Evolutionary conservation across 1,284 basidiomycete species (phyloP).

Genomic region (Leucoagaricus sp.): DNA sequence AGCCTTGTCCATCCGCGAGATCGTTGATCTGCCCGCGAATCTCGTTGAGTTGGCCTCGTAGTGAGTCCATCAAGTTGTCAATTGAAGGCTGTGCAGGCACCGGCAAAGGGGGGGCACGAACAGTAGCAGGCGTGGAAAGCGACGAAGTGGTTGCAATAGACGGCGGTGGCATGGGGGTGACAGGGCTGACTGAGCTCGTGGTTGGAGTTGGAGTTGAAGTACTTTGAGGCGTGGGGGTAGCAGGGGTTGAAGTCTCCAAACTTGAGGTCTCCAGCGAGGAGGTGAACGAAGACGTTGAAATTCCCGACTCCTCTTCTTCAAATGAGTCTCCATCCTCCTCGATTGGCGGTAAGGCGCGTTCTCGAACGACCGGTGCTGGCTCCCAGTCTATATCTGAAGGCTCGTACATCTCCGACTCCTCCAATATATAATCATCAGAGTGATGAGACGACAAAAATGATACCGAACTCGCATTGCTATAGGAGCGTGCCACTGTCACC

Average conservation of each 20-base stretch:
- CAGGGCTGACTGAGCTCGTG: neutral
- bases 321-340: neutral
- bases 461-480: constrained; percentile 53
- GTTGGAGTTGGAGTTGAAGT: neutral
- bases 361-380: no score
- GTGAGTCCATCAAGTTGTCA: constrained; percentile 34
- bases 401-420: constrained; percentile 14
- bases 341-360: no score
- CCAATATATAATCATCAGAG: constrained; percentile 60
- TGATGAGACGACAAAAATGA: constrained; percentile 76
- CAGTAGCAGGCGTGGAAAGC: constrained; percentile 20
- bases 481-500: constrained; percentile 40
- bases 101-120: constrained; percentile 31
- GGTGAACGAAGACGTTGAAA: constrained; percentile 26
- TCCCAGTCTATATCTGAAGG: constrained; percentile 1
- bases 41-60: constrained; percentile 36
- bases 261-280: constrained; percentile 18
- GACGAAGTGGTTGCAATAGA: constrained; percentile 12
- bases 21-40: constrained; percentile 53
- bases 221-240: constrained; percentile 22
- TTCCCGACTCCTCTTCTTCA: constrained; percentile 20
- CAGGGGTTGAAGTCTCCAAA: constrained; percentile 21
- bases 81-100: constrained; percentile 16
- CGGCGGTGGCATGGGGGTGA: neutral
- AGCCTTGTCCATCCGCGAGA: constrained; percentile 58